These are phyloP conservation scores for Boletellus sp. DNA, from an alignment of 768 basidiomycete genomes.

Conservation along the genomic window DNA sequence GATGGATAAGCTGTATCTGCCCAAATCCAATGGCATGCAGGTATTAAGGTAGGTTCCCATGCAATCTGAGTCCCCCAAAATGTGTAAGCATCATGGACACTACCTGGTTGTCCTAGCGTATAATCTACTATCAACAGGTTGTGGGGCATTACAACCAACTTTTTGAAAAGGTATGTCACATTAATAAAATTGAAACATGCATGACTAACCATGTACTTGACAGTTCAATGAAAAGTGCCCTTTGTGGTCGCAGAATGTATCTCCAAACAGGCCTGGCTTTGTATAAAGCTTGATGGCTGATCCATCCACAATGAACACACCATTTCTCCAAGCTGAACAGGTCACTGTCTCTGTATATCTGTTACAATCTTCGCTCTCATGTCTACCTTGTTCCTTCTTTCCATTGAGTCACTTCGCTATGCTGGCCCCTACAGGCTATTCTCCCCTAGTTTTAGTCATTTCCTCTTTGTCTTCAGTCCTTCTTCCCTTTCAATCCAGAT, in stretches of 20 bases:
- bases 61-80: not conserved
- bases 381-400: too few species aligned
- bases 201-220: not conserved
- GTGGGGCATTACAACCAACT: conserved; percentile 24
- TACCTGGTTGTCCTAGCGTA: conserved; percentile 25
- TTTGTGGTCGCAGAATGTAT: not conserved
- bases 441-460: too few species aligned
- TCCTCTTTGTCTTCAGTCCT: too few species aligned
- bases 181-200: not conserved
- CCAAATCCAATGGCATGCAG: not conserved
- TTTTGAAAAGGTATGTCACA: too few species aligned
- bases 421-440: too few species aligned
- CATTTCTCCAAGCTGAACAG: not conserved
- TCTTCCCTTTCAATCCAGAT: too few species aligned
- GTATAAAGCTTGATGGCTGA: not conserved
- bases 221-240: not conserved
- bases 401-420: too few species aligned
- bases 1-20: not conserved
- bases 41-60: not conserved
- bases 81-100: conserved; percentile 20
- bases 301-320: not conserved
- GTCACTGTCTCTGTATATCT: too few species aligned
- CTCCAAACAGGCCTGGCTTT: not conserved
- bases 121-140: conserved; percentile 31
- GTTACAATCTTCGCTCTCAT: too few species aligned